Conservation (phyloP, 1,139 yeast genomes). For the Suhomyces coccinellae region DNA sequence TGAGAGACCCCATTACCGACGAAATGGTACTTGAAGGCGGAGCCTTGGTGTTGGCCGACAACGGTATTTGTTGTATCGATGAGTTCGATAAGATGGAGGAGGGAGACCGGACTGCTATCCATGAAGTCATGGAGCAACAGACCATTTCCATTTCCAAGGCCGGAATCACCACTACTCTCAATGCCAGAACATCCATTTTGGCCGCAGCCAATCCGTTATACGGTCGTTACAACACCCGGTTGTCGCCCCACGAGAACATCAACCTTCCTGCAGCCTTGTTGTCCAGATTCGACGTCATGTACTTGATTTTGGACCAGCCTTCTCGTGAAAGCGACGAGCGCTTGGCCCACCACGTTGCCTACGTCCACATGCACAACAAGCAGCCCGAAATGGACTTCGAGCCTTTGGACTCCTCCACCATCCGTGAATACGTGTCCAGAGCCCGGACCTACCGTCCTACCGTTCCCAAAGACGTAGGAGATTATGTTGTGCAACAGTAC, state of each 20-base stretch:
- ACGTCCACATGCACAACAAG: constrained; percentile 88
- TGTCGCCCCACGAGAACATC: constrained; percentile 93
- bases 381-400: constrained; percentile 79
- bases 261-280: constrained; percentile 95
- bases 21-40: constrained; percentile 99
- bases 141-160: constrained; percentile 97
- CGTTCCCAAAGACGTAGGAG: constrained; percentile 84
- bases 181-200: constrained; percentile 91
- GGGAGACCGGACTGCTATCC: constrained; percentile 93
- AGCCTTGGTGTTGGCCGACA: constrained; percentile 94
- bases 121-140: constrained; percentile 99
- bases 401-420: constrained; percentile 76
- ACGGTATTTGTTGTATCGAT: constrained; percentile 98
- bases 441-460: constrained; percentile 87
- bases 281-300: constrained; percentile 92
- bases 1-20: constrained; percentile 98
- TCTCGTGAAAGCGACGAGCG: constrained; percentile 76
- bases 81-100: constrained; percentile 99
- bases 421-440: constrained; percentile 83
- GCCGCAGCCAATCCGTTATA: constrained; percentile 98
- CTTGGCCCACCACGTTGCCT: constrained; percentile 91
- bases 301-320: constrained; percentile 84
- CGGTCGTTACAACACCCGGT: constrained; percentile 88
- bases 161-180: constrained; percentile 93
- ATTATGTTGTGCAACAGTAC: constrained; percentile 82